These are phyloP conservation scores for Pleurotus tuber-regium DNA, from an alignment of 768 basidiomycete genomes.

Conservation along the genomic window DNA sequence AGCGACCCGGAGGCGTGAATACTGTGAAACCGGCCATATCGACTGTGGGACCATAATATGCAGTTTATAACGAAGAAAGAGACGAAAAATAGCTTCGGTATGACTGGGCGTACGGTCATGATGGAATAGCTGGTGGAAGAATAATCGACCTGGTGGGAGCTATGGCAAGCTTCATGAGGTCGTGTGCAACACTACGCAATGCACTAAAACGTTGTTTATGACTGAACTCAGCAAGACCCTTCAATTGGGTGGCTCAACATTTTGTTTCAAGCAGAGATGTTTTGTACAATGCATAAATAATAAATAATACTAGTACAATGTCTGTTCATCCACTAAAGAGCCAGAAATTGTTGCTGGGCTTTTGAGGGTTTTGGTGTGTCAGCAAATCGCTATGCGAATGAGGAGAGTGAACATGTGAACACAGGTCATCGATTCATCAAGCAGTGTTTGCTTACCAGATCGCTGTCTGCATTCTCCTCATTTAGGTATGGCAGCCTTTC, in stretches of 20 bases:
- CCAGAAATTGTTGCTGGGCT: slow-evolving; percentile 1
- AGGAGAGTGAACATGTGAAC: neutral
- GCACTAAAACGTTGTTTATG: neutral
- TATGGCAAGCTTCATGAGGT: neutral
- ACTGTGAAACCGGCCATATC: slow-evolving; percentile 37
- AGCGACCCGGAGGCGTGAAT: slow-evolving; percentile 19
- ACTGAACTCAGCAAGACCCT: too few relatives aligned
- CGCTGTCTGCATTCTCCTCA: slow-evolving; percentile 5
- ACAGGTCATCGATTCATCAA: neutral
- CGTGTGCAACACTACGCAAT: slow-evolving; percentile 1
- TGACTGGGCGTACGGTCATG: neutral
- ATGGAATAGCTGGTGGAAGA: neutral
- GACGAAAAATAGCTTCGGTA: slow-evolving; percentile 40
- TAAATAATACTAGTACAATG: neutral
- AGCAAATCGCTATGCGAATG: neutral
- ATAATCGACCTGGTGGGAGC: neutral
- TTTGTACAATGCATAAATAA: neutral
- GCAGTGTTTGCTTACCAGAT: neutral
- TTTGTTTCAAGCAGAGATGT: neutral
- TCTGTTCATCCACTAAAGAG: neutral
- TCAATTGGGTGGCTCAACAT: too few relatives aligned
- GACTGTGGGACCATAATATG: slow-evolving; percentile 64
- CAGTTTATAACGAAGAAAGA: slow-evolving; percentile 52
- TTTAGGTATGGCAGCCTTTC: neutral
- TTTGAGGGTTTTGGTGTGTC: neutral